These are phyloP conservation scores for Colletotrichum tabaci DNA, from an alignment of 2,329 filamentous ascomycete genomes.

Conservation along the genomic window DNA sequence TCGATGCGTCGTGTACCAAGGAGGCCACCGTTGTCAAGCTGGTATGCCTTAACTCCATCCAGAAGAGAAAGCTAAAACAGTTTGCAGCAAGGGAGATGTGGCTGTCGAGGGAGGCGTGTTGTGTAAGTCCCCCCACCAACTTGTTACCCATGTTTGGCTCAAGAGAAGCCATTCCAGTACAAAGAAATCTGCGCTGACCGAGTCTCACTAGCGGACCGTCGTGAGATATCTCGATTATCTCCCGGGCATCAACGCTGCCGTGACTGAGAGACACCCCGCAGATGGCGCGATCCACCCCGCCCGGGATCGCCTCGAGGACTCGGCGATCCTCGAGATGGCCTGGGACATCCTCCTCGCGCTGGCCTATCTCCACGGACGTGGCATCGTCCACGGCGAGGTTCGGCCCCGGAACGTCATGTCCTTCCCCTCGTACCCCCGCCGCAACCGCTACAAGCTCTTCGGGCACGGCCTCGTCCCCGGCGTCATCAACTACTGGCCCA, in stretches of 20 bases:
- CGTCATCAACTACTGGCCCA: slow-evolving; percentile 1
- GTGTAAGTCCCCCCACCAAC: background rate
- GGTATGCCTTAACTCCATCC: background rate
- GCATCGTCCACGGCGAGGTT: slow-evolving; percentile 26
- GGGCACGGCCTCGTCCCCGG: slow-evolving; percentile 32
- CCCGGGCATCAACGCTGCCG: background rate
- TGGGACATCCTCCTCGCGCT: slow-evolving; percentile 27
- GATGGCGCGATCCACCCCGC: background rate
- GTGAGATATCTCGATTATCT: slow-evolving; percentile 24
- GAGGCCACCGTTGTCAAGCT: background rate
- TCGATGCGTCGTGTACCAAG: slow-evolving; percentile 6
- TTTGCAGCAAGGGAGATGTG: slow-evolving; percentile 5
- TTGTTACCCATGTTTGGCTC: background rate
- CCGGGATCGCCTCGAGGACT: background rate
- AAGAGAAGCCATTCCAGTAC: background rate
- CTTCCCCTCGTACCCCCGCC: background rate
- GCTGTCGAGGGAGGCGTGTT: slow-evolving; percentile 15
- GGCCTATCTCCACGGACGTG: slow-evolving; percentile 24
- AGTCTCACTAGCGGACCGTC: background rate
- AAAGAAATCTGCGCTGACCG: background rate
- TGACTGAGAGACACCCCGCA: background rate
- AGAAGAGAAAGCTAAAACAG: slow-evolving; percentile 1
- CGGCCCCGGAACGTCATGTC: slow-evolving; percentile 12
- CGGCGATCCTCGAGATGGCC: slow-evolving; percentile 19
- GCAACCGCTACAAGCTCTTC: slow-evolving; percentile 18